Base-by-base conservation (phyloP, 148 eudicot species). In the Suaeda aralocaspica region DNA sequence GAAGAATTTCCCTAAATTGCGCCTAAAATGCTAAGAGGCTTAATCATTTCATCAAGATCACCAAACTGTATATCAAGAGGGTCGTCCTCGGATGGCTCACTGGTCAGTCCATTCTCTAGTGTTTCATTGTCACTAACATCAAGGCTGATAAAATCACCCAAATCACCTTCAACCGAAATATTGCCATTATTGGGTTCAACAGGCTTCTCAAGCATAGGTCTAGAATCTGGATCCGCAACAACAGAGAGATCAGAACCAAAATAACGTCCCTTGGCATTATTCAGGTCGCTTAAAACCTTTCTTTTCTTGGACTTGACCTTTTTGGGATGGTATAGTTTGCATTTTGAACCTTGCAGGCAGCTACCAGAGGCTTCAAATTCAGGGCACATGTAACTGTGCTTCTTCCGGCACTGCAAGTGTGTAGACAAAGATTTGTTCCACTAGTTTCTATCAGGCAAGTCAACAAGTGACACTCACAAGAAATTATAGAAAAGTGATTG, bases 241-340 rank as follows among this genome's bases (percentile, higher is more conserved):
- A 53, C 64, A 51, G 76, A 42, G 58, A 69, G 81, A 65, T 72
- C 73, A 62, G 88, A 74, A 57, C 83, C 91, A 75, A 94, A 94
- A 79, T 94, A 94, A 57, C 98, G 89, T 7, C 96, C 89, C 55
- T 80, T 74, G 21, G 77, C 64, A 72, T 82, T 83, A 77, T 84
- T 87, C 76, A 73, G 84, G 62, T 82, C 82, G 46, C 53, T 77
- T 6, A 51, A 49, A 34, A 64, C 59, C 75, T 84, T 85, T 80
- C 41, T 84, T 72, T 78, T 84, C 69, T 76, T 76, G 75, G 79
- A 79, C 70, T 79, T 84, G 48, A 67, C 84, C 76, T 78, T 86
- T 73, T 86, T 91, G n/a, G 95, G 95, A 74, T 94, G 98, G 82
- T 94, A 90, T 66, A 94, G 97, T 82, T 86, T 94, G 92, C 98